phyloP scores from a whole-genome alignment of 306 rosid species.

The Quercus engelmannii region DNA sequence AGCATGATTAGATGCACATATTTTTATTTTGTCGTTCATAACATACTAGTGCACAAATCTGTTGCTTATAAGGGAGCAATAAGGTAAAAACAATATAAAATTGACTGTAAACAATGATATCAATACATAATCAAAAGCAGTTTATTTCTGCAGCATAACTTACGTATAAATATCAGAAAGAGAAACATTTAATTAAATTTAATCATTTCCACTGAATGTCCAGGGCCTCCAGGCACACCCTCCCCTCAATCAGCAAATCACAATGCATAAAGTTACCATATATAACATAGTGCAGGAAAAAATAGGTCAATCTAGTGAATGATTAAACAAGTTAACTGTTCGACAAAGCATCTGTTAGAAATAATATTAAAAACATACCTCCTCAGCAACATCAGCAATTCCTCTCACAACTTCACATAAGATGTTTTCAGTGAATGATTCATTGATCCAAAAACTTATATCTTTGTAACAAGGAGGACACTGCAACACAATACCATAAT shows the following conservation, averaged over 20 bases:
- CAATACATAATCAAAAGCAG: background rate
- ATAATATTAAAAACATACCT: slow-evolving; percentile 41
- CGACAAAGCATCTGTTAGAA: no score
- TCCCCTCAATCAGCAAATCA: no score
- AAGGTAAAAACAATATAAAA: background rate
- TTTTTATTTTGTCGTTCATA: background rate
- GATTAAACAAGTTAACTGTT: no score
- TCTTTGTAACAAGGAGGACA: no score
- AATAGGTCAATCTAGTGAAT: no score
- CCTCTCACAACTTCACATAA: slow-evolving; percentile 95
- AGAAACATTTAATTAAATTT: background rate
- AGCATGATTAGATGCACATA: background rate
- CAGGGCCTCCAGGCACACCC: no score
- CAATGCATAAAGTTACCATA: no score
- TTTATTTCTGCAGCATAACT: background rate
- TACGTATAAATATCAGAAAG: background rate
- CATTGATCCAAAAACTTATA: no score
- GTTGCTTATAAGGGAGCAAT: background rate
- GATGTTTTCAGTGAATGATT: slow-evolving; percentile 84
- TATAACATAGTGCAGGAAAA: no score
- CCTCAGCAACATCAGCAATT: slow-evolving; percentile 90
- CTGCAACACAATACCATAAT: no score
- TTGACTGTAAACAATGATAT: background rate
- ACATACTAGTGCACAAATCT: background rate
- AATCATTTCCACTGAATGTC: background rate